These are phyloP conservation scores for Dictyostelium citrinum DNA, from an alignment of 78 protist species.

Conservation along the genomic window DNA sequence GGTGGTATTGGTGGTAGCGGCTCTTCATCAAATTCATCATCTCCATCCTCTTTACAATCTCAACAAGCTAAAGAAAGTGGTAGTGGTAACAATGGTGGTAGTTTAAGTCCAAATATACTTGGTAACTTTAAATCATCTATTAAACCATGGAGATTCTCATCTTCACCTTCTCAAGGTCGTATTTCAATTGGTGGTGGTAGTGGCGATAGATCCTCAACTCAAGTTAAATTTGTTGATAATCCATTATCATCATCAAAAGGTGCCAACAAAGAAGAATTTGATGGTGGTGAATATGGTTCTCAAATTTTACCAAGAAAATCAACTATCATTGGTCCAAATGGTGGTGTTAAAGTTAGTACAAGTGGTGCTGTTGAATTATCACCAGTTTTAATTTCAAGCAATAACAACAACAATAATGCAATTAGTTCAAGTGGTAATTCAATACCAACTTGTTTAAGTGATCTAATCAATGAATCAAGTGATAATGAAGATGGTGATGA, in stretches of 20 bases:
- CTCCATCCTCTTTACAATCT: not conserved
- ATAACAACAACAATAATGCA: not conserved
- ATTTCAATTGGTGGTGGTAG: not conserved
- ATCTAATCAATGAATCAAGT: not conserved
- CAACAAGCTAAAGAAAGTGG: not conserved
- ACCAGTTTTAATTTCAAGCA: not conserved
- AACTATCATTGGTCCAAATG: conserved; percentile 9
- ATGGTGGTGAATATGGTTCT: conserved; percentile 51
- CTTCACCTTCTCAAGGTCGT: not conserved
- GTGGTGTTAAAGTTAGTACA: not conserved
- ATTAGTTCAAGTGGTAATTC: not conserved
- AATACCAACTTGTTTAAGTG: not conserved
- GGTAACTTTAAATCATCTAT: not conserved
- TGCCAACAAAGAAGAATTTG: conserved; percentile 5
- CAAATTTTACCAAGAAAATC: conserved; percentile 40
- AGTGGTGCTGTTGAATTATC: conserved; percentile 5
- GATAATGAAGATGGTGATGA: conserved; percentile 16
- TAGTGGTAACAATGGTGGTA: not conserved
- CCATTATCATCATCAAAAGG: not conserved
- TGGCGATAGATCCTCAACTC: not conserved
- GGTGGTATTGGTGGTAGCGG: not conserved
- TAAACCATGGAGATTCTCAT: conserved; percentile 8
- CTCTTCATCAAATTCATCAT: not conserved
- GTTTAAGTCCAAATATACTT: not conserved
- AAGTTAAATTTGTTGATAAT: not conserved